Evolutionary conservation across 1,284 basidiomycete genomes (phyloP).

Genomic region (Schizophyllum amplum): DNA sequence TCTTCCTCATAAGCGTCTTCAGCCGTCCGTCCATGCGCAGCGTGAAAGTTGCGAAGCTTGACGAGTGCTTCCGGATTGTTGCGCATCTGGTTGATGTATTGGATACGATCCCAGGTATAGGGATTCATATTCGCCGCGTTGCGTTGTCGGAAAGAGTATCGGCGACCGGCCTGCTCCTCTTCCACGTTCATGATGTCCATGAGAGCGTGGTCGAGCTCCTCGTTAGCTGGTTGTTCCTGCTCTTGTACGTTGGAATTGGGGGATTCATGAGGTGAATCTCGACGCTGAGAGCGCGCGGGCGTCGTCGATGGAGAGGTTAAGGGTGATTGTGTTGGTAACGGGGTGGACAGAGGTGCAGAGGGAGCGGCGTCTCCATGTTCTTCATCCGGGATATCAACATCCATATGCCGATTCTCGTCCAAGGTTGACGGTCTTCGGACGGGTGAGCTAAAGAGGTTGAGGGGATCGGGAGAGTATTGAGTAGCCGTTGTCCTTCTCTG

Average conservation of each 20-base stretch:
- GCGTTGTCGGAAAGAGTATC: slow-evolving; percentile 43
- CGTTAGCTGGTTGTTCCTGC: neutral
- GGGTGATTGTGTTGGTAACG: neutral
- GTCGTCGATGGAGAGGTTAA: neutral
- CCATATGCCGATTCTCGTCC: neutral
- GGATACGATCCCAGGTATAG: slow-evolving; percentile 39
- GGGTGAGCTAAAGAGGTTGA: neutral
- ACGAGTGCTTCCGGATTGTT: slow-evolving; percentile 52
- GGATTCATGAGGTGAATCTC: neutral
- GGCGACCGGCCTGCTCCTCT: neutral
- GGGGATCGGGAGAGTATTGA: neutral
- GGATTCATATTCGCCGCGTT: slow-evolving; percentile 44
- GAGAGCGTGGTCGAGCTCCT: neutral
- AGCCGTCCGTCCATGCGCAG: slow-evolving; percentile 14
- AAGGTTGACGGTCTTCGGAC: neutral
- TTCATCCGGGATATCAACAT: neutral
- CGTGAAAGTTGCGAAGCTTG: slow-evolving; percentile 27
- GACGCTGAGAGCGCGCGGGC: neutral
- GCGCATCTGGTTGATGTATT: slow-evolving; percentile 39
- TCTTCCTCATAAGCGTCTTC: slow-evolving; percentile 22
- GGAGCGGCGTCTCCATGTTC: neutral
- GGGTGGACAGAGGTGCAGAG: neutral
- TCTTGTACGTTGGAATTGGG: neutral
- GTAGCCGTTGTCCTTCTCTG: neutral
- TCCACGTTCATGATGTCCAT: neutral